Percentiles rank a stretch among this genome's conserved stretches.
phyloP scores from a whole-genome alignment of 208 protist species.

The Perkinsela sp. region DNA sequence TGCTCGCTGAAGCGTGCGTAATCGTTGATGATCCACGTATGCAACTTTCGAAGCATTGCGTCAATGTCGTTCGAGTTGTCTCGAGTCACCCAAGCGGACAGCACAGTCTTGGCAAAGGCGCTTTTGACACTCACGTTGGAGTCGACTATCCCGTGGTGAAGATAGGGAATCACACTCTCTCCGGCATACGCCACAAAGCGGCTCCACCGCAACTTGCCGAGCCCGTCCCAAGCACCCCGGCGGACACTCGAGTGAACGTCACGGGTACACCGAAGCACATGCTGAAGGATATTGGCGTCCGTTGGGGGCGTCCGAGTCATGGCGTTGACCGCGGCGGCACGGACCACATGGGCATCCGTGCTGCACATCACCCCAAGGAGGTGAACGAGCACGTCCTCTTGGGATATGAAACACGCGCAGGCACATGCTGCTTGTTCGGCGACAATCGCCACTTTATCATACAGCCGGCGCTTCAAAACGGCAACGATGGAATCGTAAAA shows the following conservation, averaged over 20 bases:
- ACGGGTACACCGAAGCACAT: neutral
- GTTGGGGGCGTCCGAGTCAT: neutral
- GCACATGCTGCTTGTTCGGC: neutral
- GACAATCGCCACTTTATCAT: neutral
- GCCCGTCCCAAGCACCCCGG: neutral
- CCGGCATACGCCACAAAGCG: neutral
- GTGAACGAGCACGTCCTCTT: neutral
- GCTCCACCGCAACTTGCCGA: neutral
- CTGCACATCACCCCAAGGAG: neutral
- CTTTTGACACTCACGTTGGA: neutral
- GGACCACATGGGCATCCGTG: neutral
- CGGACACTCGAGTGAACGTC: neutral
- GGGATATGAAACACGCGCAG: neutral
- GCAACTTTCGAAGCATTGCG: neutral
- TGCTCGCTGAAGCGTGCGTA: neutral
- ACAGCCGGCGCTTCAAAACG: neutral
- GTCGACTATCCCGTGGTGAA: neutral
- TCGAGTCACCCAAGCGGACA: neutral
- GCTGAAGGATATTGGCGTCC: neutral
- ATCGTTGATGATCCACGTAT: neutral
- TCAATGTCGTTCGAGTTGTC: neutral
- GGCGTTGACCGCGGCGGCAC: neutral
- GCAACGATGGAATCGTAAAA: neutral
- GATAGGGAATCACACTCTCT: neutral
- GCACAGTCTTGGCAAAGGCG: neutral